Base-by-base conservation (phyloP, 2,329 filamentous ascomycete species). In the Samsoniella hepiali region DNA sequence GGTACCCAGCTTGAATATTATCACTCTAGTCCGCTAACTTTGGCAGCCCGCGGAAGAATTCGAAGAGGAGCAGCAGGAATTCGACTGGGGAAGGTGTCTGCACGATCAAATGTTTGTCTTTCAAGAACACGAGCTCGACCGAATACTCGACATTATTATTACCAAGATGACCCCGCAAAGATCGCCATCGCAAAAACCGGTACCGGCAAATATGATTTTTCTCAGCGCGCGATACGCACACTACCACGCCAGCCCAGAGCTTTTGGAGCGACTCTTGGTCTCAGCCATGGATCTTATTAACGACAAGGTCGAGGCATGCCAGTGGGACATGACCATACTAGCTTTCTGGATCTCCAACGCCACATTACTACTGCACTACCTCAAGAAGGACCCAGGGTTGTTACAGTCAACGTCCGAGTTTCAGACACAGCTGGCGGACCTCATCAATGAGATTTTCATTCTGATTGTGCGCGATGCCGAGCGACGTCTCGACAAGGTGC, bases 51-150 rank as follows among this genome's bases (percentile, higher is more conserved):
- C 84, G 17, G 92, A 94, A 65, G 93, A 97, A 61, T 84, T 93
- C 27, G 90, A 92, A 69, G 92, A 96, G 70, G 93, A 97, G 64
- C 87, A 88, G 63, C 93, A 96, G 71, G 95, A 98, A 67, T 99
- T 99, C 71, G 90, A 97, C 65, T 99, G 95, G 95, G 90, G 90
- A 67, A 85, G 91, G 69, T 99, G 95, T 75, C 81, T 97, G 56
- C 92, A 97, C 73, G 95, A 99, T 74, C 95, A 99, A 75, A 99
- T 99, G 95, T 99, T 99, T 74, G 95, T 99, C 44, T 99, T 99
- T 74, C 95, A 99, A 75, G 94, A 98, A 69, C 89, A 87, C 73
- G 94, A 99, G 72, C 84, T 99, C 58, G 90, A 94, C 64, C 88
- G 89, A 64, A 97, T 99, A 71, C 84, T 99, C 68, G 91, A 97